phyloP scores from a whole-genome alignment of 2,329 filamentous ascomycete species.

The Trichoderma aggressivum region DNA sequence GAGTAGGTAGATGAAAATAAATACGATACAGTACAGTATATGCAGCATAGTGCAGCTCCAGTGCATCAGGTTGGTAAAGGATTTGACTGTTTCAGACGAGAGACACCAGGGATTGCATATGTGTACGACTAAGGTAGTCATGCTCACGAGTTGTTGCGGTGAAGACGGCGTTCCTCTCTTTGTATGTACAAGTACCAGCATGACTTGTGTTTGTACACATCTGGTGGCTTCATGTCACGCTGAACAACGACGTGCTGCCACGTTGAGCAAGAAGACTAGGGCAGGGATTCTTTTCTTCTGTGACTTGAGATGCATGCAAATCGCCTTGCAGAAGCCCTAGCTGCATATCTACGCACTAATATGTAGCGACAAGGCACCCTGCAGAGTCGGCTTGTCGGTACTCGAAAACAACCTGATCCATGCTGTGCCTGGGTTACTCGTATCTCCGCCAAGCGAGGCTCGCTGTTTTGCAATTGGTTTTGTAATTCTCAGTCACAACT shows the following conservation, averaged over 20 bases:
- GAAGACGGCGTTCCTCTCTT: neutral
- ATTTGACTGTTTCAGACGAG: neutral
- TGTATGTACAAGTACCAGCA: neutral
- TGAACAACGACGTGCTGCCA: neutral
- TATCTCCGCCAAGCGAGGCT: neutral
- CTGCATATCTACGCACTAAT: neutral
- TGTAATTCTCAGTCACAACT: slow-evolving; percentile 1
- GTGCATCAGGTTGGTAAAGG: neutral
- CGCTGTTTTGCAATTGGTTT: neutral
- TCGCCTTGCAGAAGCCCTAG: slow-evolving; percentile 11
- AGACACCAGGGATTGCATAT: neutral
- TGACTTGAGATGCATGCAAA: slow-evolving; percentile 2
- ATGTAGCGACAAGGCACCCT: neutral
- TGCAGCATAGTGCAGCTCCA: neutral
- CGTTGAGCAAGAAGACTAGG: neutral
- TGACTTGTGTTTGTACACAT: neutral
- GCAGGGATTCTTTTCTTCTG: neutral
- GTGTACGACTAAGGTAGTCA: neutral
- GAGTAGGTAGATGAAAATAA: neutral
- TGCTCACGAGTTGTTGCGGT: neutral
- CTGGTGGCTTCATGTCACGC: neutral
- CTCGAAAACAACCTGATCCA: neutral
- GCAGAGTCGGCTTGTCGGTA: neutral
- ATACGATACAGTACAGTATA: neutral
- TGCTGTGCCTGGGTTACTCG: neutral